Base-by-base conservation (phyloP, 331 rosid genomes). In the Pyracantha coccinea region DNA sequence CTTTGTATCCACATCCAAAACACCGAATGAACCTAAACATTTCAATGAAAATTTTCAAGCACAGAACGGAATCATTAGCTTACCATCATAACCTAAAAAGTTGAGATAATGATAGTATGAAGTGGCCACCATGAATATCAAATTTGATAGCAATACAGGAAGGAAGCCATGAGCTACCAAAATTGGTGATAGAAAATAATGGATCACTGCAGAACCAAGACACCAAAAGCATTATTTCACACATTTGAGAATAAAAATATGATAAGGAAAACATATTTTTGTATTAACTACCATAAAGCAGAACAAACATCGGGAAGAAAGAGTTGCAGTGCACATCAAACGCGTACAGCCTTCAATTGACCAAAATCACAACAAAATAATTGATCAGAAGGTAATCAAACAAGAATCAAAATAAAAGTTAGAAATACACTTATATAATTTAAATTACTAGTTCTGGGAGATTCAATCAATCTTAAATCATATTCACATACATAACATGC, bases 311-410 rank as follows among this genome's bases (percentile, higher is more conserved):
- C n/a, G 99, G 99, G 88, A 95, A 92, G 93, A 95, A 95, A 83
- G 99, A 95, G 89, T 95, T 95, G 97, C 99, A 95, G 83, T 95
- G 99, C 86, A 95, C 99, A 83, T 95, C 99, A 88, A 95, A 95
- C 38, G 99, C 91, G 4, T 95, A 95, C 79, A 95, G 86, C 99
- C 99, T 95, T 74, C 88, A 83, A 81, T 44, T 65, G 14, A 81
- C 32, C 82, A 58, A 82, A 86, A 90, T 61, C 53, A 74, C 68
- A 44, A 64, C 64, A 76, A 76, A 44, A 70, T 66, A 74, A 67
- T 57, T 60, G 66, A 44, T 29, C 44, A 75, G 77, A 76, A 73
- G 71, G 29, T 45, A 19, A 41, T 24, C n/a, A 19, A 45, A 17
- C 14, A 44, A 16, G 32, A 35, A 71, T 38, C 45, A 20, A 14